Percentiles rank a stretch among this genome's conserved stretches.
Conservation (phyloP, 2,329 filamentous ascomycete genomes). For the Beauveria sp. region DNA sequence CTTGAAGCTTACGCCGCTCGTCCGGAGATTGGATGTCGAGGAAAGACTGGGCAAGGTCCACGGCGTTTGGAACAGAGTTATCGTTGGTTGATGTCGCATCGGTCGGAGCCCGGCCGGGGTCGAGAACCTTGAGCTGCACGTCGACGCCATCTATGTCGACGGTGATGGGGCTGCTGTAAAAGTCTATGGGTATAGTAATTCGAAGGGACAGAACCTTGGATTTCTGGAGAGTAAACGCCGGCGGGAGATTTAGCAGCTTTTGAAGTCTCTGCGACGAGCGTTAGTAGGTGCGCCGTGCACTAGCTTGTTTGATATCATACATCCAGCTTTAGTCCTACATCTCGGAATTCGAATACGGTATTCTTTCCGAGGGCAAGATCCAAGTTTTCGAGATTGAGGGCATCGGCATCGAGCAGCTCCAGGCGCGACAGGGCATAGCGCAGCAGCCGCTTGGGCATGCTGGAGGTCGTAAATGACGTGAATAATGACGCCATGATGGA, state of each 20-base stretch:
- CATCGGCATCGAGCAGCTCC: slow-evolving; percentile 81
- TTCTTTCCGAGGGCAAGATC: slow-evolving; percentile 76
- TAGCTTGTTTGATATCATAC: slow-evolving; percentile 35
- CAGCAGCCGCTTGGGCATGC: slow-evolving; percentile 82
- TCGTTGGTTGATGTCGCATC: slow-evolving; percentile 21
- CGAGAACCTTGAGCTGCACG: slow-evolving; percentile 52
- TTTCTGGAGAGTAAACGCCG: slow-evolving; percentile 60
- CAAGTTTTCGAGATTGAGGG: slow-evolving; percentile 76
- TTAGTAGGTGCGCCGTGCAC: slow-evolving; percentile 14
- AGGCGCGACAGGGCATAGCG: slow-evolving; percentile 77
- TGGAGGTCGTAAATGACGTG: slow-evolving; percentile 55
- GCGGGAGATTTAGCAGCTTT: slow-evolving; percentile 64
- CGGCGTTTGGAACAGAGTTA: slow-evolving; percentile 54
- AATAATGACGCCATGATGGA: slow-evolving; percentile 64
- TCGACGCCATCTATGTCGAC: slow-evolving; percentile 78
- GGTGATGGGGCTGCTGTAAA: slow-evolving; percentile 75
- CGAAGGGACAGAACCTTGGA: slow-evolving; percentile 71
- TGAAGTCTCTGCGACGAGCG: slow-evolving; percentile 61
- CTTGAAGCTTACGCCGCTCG: slow-evolving; percentile 61
- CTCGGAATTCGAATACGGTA: slow-evolving; percentile 75
- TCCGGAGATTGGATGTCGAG: slow-evolving; percentile 60
- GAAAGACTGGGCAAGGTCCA: slow-evolving; percentile 71
- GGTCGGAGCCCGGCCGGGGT: slow-evolving; percentile 35
- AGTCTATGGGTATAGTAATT: slow-evolving; percentile 78
- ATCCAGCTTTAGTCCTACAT: slow-evolving; percentile 75